These are phyloP conservation scores for Talaromyces thailandensis DNA, from an alignment of 495 filamentous ascomycete species.

Conservation along the genomic window DNA sequence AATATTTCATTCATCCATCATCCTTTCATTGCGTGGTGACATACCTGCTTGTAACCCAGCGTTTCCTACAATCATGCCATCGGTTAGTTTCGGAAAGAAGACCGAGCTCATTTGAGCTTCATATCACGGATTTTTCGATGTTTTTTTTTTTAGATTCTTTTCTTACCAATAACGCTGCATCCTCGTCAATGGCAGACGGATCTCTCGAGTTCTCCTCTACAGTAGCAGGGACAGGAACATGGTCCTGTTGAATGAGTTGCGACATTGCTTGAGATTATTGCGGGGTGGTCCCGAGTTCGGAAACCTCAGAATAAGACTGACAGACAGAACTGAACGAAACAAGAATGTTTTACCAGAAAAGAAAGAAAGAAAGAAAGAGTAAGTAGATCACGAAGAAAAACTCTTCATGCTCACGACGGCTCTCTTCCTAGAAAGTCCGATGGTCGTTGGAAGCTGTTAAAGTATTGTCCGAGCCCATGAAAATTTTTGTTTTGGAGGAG, in stretches of 20 bases:
- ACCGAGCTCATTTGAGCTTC: background rate
- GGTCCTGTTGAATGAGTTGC: background rate
- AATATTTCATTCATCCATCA: constrained; percentile 2
- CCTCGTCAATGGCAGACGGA: constrained; percentile 20
- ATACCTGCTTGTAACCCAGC: constrained; percentile 42
- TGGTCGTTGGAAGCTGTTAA: background rate
- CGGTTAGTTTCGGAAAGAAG: background rate
- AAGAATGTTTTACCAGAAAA: too few species aligned
- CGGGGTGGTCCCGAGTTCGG: background rate
- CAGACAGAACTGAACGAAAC: background rate
- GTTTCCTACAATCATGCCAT: constrained; percentile 26
- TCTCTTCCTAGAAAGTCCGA: background rate
- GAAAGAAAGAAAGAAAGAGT: background rate
- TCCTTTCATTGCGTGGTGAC: constrained; percentile 7
- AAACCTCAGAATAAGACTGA: background rate
- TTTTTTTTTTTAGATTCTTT: background rate
- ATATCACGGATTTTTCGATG: background rate
- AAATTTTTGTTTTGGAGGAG: background rate
- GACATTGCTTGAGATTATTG: background rate
- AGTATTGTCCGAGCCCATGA: background rate
- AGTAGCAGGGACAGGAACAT: background rate
- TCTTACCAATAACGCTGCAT: constrained; percentile 36
- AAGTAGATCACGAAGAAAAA: background rate
- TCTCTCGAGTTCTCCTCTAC: background rate
- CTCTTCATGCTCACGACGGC: background rate